Conservation (phyloP, 768 basidiomycete species). For the Psilocybe tampanensis region DNA sequence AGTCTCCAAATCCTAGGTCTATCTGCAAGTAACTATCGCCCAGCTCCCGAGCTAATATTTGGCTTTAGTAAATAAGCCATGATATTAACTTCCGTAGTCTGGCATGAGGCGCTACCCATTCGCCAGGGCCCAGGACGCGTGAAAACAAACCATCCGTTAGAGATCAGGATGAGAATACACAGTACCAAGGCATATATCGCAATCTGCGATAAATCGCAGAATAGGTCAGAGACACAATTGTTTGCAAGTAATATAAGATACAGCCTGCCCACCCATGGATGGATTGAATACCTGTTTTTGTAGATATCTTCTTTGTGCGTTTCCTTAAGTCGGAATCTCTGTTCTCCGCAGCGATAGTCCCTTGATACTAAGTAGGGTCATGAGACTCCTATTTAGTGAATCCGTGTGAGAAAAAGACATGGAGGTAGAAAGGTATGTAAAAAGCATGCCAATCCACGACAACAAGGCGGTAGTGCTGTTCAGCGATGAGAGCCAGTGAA, state of each 20-base stretch:
- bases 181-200: slow-evolving; percentile 19
- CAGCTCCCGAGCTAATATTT: slow-evolving; percentile 12
- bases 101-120: slow-evolving; percentile 13
- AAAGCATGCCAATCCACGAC: slow-evolving; percentile 22
- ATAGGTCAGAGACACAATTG: neutral
- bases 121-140: slow-evolving; percentile 20
- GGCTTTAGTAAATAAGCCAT: neutral
- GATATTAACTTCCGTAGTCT: neutral
- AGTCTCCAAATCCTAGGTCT: slow-evolving; percentile 16
- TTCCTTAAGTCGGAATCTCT: slow-evolving; percentile 11
- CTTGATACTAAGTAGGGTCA: slow-evolving; percentile 19
- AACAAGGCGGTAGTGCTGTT: slow-evolving; percentile 18
- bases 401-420: slow-evolving; percentile 11
- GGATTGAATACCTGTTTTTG: slow-evolving; percentile 16
- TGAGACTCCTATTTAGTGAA: slow-evolving; percentile 9
- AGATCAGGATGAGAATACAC: slow-evolving; percentile 17
- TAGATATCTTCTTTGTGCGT: slow-evolving; percentile 18
- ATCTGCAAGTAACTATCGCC: slow-evolving; percentile 7
- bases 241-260: neutral
- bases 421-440: slow-evolving; percentile 17
- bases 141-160: slow-evolving; percentile 22
- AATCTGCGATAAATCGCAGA: slow-evolving; percentile 7
- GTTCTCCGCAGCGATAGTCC: slow-evolving; percentile 20
- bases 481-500: slow-evolving; percentile 21
- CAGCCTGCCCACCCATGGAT: slow-evolving; percentile 14